phyloP scores from a whole-genome alignment of 2,329 filamentous ascomycete genomes.

The Colletotrichum aenigma region DNA sequence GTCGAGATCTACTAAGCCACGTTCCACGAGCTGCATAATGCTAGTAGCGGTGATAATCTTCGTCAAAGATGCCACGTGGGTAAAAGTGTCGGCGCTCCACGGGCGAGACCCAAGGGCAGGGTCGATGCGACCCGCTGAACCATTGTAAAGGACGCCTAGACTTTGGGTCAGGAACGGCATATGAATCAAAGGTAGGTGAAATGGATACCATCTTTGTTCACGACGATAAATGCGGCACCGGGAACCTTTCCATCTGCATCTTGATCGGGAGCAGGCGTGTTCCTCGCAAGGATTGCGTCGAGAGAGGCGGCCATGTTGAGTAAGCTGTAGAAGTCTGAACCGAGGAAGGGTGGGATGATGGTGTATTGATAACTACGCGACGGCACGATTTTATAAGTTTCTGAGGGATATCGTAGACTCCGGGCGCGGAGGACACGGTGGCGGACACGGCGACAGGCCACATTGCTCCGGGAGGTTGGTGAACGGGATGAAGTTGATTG shows the following conservation, averaged over 20 bases:
- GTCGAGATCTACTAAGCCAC: slow-evolving; percentile 36
- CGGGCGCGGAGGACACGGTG: not conserved
- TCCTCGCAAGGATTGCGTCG: slow-evolving; percentile 29
- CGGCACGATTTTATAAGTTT: not conserved
- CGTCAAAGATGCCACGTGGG: slow-evolving; percentile 45
- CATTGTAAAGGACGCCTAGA: slow-evolving; percentile 37
- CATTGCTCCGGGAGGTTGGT: not conserved
- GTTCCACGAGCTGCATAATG: slow-evolving; percentile 45
- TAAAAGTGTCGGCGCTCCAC: slow-evolving; percentile 37
- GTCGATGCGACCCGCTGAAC: slow-evolving; percentile 38
- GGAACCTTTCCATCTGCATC: slow-evolving; percentile 36
- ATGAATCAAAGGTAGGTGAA: not conserved
- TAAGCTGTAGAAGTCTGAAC: too few relatives aligned
- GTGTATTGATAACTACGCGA: too few relatives aligned
- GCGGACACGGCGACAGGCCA: slow-evolving; percentile 13
- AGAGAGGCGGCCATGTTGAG: not conserved
- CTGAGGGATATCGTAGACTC: not conserved
- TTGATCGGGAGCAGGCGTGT: slow-evolving; percentile 29
- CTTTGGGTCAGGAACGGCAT: not conserved
- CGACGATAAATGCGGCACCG: slow-evolving; percentile 39
- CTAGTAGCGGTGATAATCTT: slow-evolving; percentile 43
- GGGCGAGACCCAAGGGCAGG: slow-evolving; percentile 29
- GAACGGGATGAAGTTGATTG: not conserved
- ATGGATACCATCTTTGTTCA: slow-evolving; percentile 32
- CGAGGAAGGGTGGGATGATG: not conserved